Base-by-base conservation (phyloP, 2,329 filamentous ascomycete genomes). In the Curvularia lunata region DNA sequence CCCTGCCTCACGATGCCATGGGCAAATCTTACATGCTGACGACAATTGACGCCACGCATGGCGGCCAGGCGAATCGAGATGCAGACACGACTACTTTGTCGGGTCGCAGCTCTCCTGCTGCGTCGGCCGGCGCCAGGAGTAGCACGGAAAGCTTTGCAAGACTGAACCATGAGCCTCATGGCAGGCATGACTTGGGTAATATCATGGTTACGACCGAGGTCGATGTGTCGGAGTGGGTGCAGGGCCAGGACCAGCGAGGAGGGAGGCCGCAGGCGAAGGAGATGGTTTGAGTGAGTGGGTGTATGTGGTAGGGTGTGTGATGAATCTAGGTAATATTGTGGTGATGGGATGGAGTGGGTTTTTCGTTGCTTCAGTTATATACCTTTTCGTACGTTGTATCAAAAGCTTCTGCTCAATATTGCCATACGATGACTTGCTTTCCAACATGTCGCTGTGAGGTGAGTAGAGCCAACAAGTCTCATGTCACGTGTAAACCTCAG, bases 181-280 rank as follows among this genome's bases (percentile, higher is more conserved):
- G 43, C 5, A n/a, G 16, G 9, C 43, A 23, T 21, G 43, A 47
- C 5, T 10, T 52, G 49, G 61, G 56, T 1, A 42, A 56, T 9
- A 62, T 64, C 23, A 56, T 52, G 0, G 62, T 62, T 1, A 64
- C 59, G 13, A 64, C 59, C 8, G 46, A 60, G n/a, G 62, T 64
- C 1, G 56, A 64, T 34, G 56, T 64, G 12, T 56, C 27, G 4
- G 56, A 62, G n/a, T 60, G 53, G 9, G 19, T 53, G 42, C 42
- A 37, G 21, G 42, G 48, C 3, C 42, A 52, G 13, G 21, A n/a
- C 4, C 42, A n/a, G 5, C 28, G 34, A 37, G 34, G 13, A n/a
- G 7, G 1, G 1, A 37, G 34, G 34, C n/a, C n/a, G 8, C 42
- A 43, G 21, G 50, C 43, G 1, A 57, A 54, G n/a, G 45, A 58